Evolutionary conservation across 371 early-diverging fungal species (phyloP), one percentile per base, ranked within the genome.

Genomic region (Circinella umbellata): DNA sequence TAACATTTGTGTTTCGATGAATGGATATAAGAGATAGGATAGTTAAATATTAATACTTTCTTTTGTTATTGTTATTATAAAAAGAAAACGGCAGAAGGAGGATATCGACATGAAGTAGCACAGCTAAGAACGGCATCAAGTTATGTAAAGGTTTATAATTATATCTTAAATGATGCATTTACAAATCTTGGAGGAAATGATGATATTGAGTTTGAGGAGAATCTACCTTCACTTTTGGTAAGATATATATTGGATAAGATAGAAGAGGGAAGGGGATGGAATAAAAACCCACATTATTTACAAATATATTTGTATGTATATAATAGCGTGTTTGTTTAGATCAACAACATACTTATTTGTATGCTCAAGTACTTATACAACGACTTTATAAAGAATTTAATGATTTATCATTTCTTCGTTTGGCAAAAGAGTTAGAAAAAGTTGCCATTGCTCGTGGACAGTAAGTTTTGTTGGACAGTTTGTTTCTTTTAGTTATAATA

Each of bases 321-420:
- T 1, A n/a, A 51, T 77, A 89, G 89, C 79, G 84, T 72, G 79
- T 90, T 0, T 89, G 88, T 51, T 89, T 90, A 71, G 90, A 86
- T 68, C 81, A 86, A 70, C 89, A 92, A 71, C 89, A 90, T 54
- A 89, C 88, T 0, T 92, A 92, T 63, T 72, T 92, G 39, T 84
- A 87, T 59, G 85, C 90, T 5, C 91, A 89, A 64, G 80, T 88
- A 11, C 66, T 92, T 18, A 69, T 92, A 14, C 73, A 79, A 64
- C 72, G 82, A 17, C 79, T 90, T 18, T 72, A 77, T 64, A 78
- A 88, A 60, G 81, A 83, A 42, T 81, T 79, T 18, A 84, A 88
- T 17, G 85, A 81, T 5, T 65, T 74, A 17, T 83, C 89, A 13
- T 69, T 89, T n/a, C 75, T 71, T 62, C 80, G 90, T 54, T 75